These are phyloP conservation scores for Tagetes erecta DNA, from an alignment of 129 eudicot genomes.

Conservation along the genomic window DNA sequence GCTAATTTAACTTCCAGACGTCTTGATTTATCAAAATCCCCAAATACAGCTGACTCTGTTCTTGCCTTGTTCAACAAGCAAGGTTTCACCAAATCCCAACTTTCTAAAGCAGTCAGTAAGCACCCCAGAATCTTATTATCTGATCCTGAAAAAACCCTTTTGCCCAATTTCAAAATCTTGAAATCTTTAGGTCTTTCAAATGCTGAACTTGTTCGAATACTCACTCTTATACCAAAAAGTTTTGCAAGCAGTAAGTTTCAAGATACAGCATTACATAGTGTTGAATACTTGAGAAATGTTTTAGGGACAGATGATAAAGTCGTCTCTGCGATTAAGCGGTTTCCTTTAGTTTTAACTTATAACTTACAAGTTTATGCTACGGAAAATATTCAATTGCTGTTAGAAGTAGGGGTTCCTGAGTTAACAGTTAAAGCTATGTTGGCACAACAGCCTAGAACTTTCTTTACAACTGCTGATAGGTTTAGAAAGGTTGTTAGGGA, in stretches of 20 bases:
- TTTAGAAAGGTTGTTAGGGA: slow-evolving; percentile 30
- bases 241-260: slow-evolving; percentile 19
- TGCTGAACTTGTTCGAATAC: slow-evolving; percentile 17
- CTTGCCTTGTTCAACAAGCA: slow-evolving; percentile 34
- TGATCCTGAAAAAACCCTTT: slow-evolving; percentile 37
- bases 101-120: slow-evolving; percentile 28
- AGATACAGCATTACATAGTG: slow-evolving; percentile 35
- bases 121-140: slow-evolving; percentile 32
- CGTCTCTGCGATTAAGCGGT: slow-evolving; percentile 25
- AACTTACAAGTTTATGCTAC: slow-evolving; percentile 33
- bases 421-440: slow-evolving; percentile 15
- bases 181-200: slow-evolving; percentile 38
- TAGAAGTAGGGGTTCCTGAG: slow-evolving; percentile 43
- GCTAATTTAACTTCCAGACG: slow-evolving; percentile 36
- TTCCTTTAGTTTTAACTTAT: slow-evolving; percentile 22
- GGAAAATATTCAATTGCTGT: slow-evolving; percentile 38
- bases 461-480: slow-evolving; percentile 26
- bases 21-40: slow-evolving; percentile 34
- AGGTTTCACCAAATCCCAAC: slow-evolving; percentile 38
- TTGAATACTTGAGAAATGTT: slow-evolving; percentile 31
- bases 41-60: slow-evolving; percentile 36
- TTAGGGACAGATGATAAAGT: slow-evolving; percentile 37
- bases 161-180: slow-evolving; percentile 45
- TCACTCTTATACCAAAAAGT: slow-evolving; percentile 27
- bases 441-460: slow-evolving; percentile 31